Evolutionary conservation across 176 grass and related monocot genomes (phyloP).

Genomic region (Paspalum vaginatum): DNA sequence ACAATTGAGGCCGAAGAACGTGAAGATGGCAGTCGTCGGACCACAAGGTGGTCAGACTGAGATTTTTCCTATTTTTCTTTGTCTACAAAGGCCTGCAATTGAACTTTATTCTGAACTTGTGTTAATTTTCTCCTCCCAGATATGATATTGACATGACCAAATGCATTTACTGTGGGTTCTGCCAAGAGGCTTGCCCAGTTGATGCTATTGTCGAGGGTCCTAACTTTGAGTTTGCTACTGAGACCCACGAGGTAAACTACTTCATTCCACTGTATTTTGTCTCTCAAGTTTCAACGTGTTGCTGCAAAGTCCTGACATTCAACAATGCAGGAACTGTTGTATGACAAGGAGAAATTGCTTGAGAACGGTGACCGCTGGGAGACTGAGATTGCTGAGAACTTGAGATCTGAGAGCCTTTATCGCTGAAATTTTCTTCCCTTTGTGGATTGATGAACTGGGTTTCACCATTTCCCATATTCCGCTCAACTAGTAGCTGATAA

Average conservation of each 20-base stretch:
- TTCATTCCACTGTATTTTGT: not conserved
- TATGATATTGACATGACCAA: slow-evolving; percentile 99
- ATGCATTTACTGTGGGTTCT: slow-evolving; percentile 99
- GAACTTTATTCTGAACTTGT: slow-evolving; percentile 13
- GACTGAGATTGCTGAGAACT: slow-evolving; percentile 93
- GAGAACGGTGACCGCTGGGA: slow-evolving; percentile 98
- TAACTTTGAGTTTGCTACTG: slow-evolving; percentile 98
- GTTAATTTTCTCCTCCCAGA: slow-evolving; percentile 37
- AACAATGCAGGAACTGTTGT: slow-evolving; percentile 73
- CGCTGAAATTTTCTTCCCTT: slow-evolving; percentile 50
- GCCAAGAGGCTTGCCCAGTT: slow-evolving; percentile 97
- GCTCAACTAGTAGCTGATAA: slow-evolving; percentile 43
- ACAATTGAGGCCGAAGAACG: slow-evolving; percentile 99
- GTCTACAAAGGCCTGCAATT: slow-evolving; percentile 3
- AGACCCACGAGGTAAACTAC: slow-evolving; percentile 84
- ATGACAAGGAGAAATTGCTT: slow-evolving; percentile 98
- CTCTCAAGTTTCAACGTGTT: not conserved
- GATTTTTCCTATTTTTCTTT: not conserved
- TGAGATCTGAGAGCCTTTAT: slow-evolving; percentile 89
- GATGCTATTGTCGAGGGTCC: slow-evolving; percentile 99
- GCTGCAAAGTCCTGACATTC: not conserved
- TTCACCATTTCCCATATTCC: not conserved
- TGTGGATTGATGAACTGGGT: not conserved
- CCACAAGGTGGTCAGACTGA: slow-evolving; percentile 67
- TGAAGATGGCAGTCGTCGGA: slow-evolving; percentile 95